phyloP scores from a whole-genome alignment of 305 asterid species.

The Rubia peregrina region DNA sequence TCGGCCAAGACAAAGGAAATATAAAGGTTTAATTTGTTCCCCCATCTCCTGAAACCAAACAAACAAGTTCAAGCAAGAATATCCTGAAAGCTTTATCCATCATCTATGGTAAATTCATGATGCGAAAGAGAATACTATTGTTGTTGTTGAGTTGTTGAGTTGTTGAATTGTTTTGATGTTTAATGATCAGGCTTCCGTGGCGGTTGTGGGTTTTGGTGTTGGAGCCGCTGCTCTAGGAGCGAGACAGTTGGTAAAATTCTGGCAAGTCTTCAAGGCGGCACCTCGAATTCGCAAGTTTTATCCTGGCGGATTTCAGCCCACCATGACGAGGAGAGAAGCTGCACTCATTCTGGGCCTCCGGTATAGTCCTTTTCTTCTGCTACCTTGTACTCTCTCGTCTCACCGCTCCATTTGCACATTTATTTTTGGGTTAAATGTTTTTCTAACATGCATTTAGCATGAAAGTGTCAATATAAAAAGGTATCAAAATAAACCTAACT shows the following conservation, averaged over 20 bases:
- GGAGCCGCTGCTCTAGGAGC: constrained; percentile 63
- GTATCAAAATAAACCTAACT: too few species aligned
- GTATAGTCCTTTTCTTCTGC: too few species aligned
- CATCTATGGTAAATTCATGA: not conserved
- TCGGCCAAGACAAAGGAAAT: constrained; percentile 1
- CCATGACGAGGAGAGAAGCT: constrained; percentile 71
- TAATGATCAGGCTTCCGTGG: constrained; percentile 31
- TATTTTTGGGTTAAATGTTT: too few species aligned
- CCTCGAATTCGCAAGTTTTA: constrained; percentile 48
- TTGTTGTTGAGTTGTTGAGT: not conserved
- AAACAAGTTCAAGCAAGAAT: not conserved
- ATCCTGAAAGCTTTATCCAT: not conserved
- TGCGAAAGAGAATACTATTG: too few species aligned
- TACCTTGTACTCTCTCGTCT: too few species aligned
- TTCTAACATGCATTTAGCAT: too few species aligned
- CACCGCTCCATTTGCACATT: too few species aligned
- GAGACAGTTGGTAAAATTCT: constrained; percentile 46
- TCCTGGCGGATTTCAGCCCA: constrained; percentile 64
- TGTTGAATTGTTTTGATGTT: not conserved
- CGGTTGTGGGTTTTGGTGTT: constrained; percentile 37
- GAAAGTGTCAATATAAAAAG: too few species aligned
- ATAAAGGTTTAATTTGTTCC: not conserved
- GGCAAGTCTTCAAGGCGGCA: constrained; percentile 43
- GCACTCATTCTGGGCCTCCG: constrained; percentile 68
- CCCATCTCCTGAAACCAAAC: not conserved